Base-by-base conservation (phyloP, 2,329 filamentous ascomycete genomes). In the Hypoxylon sp. region DNA sequence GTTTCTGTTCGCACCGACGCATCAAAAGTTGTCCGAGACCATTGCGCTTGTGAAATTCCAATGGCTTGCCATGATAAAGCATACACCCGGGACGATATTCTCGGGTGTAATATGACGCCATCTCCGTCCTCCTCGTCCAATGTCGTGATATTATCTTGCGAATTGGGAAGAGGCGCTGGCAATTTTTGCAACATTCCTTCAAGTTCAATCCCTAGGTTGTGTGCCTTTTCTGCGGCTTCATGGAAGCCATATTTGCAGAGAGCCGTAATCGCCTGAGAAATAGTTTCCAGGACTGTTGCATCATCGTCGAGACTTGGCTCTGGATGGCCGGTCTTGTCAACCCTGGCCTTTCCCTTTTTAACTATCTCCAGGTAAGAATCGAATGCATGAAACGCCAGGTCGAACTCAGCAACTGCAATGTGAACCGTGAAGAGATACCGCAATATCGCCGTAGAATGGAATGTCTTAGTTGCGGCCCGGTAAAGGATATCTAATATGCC, bases 321-420 rank as follows among this genome's bases (percentile, higher is more conserved):
- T 5, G 81, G 77, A 72, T 93, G 88, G 2, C 93, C 91, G 1
- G 88, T 90, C 81, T 97, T 97, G 74, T 93, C 90, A 2, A 94
- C 90, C 44, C 94, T 88, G 19, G 93, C 92, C 80, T 95, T 97
- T 63, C 91, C 94, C 76, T 92, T 92, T 69, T 91, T 91, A 61
- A 97, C 88, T 71, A 99, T 92, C 60, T 97, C 93, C 39, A 97
- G 84, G 79, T 98, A 99, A 0, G 94, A 94, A 78, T 97, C 92
- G 70, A 98, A 93, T 0, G 96, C 93, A 77, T 94, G 94, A 78
- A 97, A 90, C 1, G 94, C 94, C 53, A 98, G 84, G 62, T 97
- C 93, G 72, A 98, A 98, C 74, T 99, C 95, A 8, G 94, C 94
- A 17, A 98, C 85, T 2, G 94, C 88, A 17, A 95, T 85, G 78